These are phyloP conservation scores for Taphrina pruni DNA, from an alignment of 1,139 yeast genomes.

Conservation along the genomic window DNA sequence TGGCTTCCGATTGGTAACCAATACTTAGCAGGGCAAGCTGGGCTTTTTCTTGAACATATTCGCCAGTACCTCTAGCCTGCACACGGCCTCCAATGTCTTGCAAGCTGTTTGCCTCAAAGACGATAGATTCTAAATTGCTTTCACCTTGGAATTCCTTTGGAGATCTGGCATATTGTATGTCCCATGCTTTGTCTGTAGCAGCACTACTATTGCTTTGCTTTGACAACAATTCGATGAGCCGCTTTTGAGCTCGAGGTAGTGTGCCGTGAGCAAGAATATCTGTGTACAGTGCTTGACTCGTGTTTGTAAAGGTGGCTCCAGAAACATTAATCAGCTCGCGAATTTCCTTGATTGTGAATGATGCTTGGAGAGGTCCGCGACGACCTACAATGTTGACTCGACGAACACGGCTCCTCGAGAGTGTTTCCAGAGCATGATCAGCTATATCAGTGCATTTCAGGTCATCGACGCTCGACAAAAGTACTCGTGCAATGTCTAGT, in stretches of 20 bases:
- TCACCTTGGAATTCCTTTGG: constrained; percentile 64
- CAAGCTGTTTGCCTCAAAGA: constrained; percentile 43
- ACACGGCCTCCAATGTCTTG: constrained; percentile 49
- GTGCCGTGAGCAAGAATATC: constrained; percentile 14
- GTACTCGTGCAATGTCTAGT: constrained; percentile 81
- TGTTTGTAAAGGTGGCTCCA: constrained; percentile 64
- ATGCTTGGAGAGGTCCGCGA: constrained; percentile 74
- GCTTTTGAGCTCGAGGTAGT: constrained; percentile 69
- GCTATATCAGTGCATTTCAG: constrained; percentile 75
- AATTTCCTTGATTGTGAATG: constrained; percentile 90
- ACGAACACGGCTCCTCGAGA: constrained; percentile 62
- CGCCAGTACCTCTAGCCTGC: constrained; percentile 57
- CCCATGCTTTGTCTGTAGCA: constrained; percentile 57
- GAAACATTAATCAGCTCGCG: constrained; percentile 77
- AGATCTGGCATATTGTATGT: constrained; percentile 68
- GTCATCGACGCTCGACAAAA: constrained; percentile 62
- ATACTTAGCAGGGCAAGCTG: constrained; percentile 82
- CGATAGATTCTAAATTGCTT: constrained; percentile 4
- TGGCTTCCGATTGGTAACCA: constrained; percentile 77
- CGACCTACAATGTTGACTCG: constrained; percentile 79
- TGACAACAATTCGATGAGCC: constrained; percentile 68
- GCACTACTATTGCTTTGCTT: constrained; percentile 53
- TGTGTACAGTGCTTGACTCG: constrained; percentile 57
- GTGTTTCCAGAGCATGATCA: constrained; percentile 61
- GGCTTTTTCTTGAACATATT: constrained; percentile 55